Percentiles rank a stretch among this genome's conserved stretches.
phyloP scores from a whole-genome alignment of 2,329 filamentous ascomycete species.

The Pseudomassariella vexata region DNA sequence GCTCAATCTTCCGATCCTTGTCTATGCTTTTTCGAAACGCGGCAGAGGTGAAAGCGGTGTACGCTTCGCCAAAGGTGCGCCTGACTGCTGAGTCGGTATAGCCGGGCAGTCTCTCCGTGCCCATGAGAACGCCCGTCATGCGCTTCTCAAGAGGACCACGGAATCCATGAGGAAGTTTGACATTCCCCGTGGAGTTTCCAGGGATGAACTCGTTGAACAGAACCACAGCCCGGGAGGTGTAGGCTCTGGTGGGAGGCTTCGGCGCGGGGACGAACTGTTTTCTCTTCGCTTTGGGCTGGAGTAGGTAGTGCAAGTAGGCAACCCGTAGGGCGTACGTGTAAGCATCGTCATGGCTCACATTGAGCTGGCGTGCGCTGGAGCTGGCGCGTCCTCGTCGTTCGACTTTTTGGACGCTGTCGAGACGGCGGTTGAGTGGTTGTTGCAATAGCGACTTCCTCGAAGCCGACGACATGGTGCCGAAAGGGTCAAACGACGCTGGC shows the following conservation, averaged over 20 bases:
- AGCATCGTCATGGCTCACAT: slow-evolving; percentile 68
- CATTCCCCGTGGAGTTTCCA: slow-evolving; percentile 37
- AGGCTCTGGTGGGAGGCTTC: slow-evolving; percentile 53
- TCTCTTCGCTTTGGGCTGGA: slow-evolving; percentile 84
- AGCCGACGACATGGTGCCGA: slow-evolving; percentile 43
- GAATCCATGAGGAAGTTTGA: slow-evolving; percentile 55
- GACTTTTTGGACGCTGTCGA: slow-evolving; percentile 36
- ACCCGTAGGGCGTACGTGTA: slow-evolving; percentile 87
- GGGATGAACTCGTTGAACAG: slow-evolving; percentile 79
- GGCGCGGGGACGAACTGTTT: slow-evolving; percentile 75
- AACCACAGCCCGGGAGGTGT: slow-evolving; percentile 74
- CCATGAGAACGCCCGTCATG: slow-evolving; percentile 73
- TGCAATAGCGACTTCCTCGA: slow-evolving; percentile 39
- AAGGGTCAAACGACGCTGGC: too few relatives aligned
- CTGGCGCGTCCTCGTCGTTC: slow-evolving; percentile 33
- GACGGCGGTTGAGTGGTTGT: slow-evolving; percentile 36
- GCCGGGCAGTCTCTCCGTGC: slow-evolving; percentile 77
- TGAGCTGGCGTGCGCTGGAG: slow-evolving; percentile 40
- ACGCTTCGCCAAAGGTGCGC: slow-evolving; percentile 88
- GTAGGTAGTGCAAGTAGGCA: slow-evolving; percentile 86
- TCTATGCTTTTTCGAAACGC: slow-evolving; percentile 87
- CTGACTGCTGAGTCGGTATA: slow-evolving; percentile 89
- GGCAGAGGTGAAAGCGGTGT: slow-evolving; percentile 86
- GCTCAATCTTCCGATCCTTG: slow-evolving; percentile 88
- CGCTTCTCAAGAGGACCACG: slow-evolving; percentile 57